Base-by-base conservation (phyloP, 2,329 filamentous ascomycete species). In the Curvularia spicifera region DNA sequence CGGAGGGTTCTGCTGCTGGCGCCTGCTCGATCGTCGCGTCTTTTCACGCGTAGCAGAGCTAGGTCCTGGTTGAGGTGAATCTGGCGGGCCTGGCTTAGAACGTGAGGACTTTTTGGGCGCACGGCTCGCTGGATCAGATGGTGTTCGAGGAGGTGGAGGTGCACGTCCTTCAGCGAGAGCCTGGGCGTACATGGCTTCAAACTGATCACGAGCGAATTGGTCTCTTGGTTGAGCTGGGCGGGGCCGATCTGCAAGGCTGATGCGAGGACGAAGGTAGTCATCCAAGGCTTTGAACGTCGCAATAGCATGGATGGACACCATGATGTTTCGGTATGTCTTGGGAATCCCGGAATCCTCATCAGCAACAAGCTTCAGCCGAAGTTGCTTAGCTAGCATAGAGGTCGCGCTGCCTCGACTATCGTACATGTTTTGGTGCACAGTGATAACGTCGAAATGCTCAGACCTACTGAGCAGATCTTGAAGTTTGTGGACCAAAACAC, bases 261-360 rank as follows among this genome's bases (percentile, higher is more conserved):
- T 96, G 60, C 94, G 87, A 7, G 95, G 95, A 37, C 95, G 89
- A 43, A 99, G 83, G 75, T 98, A 99, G 74, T 99, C 95, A 72
- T 98, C 95, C 24, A 99, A 81, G 0, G 94, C 91, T 76, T 97
- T 98, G 81, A 99, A 98, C 0, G 93, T 98, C 2, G 95, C 94
- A 71, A 99, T 98, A 15, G 95, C 95, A 75, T 99, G 95, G 56
- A 99, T 99, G 0, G 93, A 96, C 0, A 99, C 95, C 90, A 97
- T 97, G 63, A 99, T 96, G 66, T 94, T 97, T 22, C 91, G 87
- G 73, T 96, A 98, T 0, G 89, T 84, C 35, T 88, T 85, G 18
- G 95, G 95, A 59, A 99, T 95, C 48, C 95, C 91, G 0, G 93
- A 94, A 46, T 93, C 89, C 1, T 96, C 93, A 66, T 96, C 93